Base-by-base conservation (phyloP, 352 stramenopile species). In the Globisporangium iwayamae region DNA sequence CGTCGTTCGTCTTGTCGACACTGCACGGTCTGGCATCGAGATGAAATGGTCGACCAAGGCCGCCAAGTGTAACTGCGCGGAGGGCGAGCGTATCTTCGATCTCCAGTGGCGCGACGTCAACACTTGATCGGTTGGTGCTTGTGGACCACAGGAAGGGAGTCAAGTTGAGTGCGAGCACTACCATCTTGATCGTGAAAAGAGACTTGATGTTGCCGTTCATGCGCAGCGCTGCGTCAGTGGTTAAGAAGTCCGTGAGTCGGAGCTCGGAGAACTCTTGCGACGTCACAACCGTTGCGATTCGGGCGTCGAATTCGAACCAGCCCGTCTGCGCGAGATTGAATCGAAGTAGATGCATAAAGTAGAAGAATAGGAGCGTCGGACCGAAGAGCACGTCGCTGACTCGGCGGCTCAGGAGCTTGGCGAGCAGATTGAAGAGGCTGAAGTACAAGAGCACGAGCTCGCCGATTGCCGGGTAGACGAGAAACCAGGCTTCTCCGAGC, bases 341-440 rank as follows among this genome's bases (percentile, higher is more conserved):
- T 1, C 78, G 71, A 14, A 69, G 60, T 18, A 61, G 63, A 63
- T 87, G 75, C 36, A 79, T 20, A n/a, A 76, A 28, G 11, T 67
- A 77, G 36, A 81, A 65, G 30, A 79, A 36, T 13, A 67, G 11
- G 18, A 87, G 45, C 7, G 74, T 77, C 5, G 78, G 78, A 1
- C 68, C 66, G 53, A 87, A 81, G 10, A 79, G 57, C 54, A 63
- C 63, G 25, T 87, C 78, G 28, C 61, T 74, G 28, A 81, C 65
- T 9, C 74, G 72, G 0, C 68, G 70, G 14, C 72, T 66, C 18
- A 68, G 57, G 22, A 81, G 50, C 47, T 79, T 79, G 47, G 72
- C 69, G 8, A 74, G 14, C n/a, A 84, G 62, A 57, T 84, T 85
- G 58, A 82, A 58, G 39, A 83, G 34, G 25, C 66, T 75, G 56